Evolutionary conservation across 345 rosid genomes (phyloP).

Genomic region (Psidium guajava): DNA sequence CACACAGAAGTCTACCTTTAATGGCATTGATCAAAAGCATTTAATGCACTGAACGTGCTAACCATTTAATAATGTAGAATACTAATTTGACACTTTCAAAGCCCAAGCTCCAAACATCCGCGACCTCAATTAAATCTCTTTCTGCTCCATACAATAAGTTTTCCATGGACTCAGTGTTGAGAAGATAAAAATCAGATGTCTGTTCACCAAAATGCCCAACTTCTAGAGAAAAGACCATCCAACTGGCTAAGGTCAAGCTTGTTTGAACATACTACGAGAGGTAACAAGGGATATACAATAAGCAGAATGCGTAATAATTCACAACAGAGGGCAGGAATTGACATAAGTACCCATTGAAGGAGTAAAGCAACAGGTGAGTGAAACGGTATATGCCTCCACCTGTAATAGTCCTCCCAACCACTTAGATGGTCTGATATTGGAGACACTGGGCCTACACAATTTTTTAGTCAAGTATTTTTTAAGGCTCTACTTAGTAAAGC

Average conservation of each 20-base stretch:
- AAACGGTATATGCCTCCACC: conserved; percentile 70
- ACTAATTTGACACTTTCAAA: not conserved
- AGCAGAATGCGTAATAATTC: not conserved
- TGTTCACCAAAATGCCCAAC: not conserved
- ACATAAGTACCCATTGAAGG: conserved; percentile 74
- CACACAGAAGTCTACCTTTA: not conserved
- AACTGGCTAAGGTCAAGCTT: not conserved
- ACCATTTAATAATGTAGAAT: not conserved
- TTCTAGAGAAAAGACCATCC: not conserved
- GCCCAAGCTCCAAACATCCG: not conserved
- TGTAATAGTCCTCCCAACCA: conserved; percentile 63
- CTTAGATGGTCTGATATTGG: conserved; percentile 19
- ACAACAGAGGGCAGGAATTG: not conserved
- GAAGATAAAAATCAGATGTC: not conserved
- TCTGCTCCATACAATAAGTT: not conserved
- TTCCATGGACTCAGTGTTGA: not conserved
- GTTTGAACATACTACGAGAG: not conserved
- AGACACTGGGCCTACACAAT: conserved; percentile 42
- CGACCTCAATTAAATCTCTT: not conserved
- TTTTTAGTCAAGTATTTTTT: not conserved
- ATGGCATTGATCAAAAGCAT: not conserved
- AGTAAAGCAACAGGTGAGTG: conserved; percentile 79
- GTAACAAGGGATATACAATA: not conserved
- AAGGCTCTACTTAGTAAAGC: not conserved
- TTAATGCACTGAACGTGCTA: not conserved